A percentile compares a stretch with the other conserved stretches of the same genome.
Conservation (phyloP, 2,329 filamentous ascomycete genomes). For the Myriosclerotinia duriaeana region DNA sequence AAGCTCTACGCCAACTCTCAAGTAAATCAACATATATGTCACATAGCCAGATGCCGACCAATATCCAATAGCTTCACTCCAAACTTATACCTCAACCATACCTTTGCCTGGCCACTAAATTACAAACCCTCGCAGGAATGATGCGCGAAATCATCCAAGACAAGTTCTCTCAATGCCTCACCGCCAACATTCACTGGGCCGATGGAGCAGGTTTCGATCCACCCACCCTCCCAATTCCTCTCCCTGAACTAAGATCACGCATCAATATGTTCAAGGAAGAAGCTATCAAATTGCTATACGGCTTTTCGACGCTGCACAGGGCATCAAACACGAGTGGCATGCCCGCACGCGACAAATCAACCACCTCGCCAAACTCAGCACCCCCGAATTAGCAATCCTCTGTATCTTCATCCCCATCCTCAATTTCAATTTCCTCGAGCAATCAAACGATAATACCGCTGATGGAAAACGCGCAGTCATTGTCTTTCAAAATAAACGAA, state of each 20-base stretch:
- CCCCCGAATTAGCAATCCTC: conserved; percentile 7
- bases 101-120: conserved; percentile 6
- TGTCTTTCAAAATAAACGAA: conserved; percentile 16
- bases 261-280: conserved; percentile 9
- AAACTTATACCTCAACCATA: conserved; percentile 6
- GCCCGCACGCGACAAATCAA: conserved; percentile 2
- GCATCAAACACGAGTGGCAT: not conserved
- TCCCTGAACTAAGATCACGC: conserved; percentile 1
- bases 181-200: not conserved
- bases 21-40: too few relatives aligned
- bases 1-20: too few relatives aligned
- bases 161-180: conserved; percentile 9
- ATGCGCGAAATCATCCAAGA: conserved; percentile 10
- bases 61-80: too few relatives aligned
- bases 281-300: conserved; percentile 12
- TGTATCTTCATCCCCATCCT: conserved; percentile 13
- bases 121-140: not conserved
- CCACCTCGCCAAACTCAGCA: not conserved
- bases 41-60: too few relatives aligned
- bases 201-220: not conserved
- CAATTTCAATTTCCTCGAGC: conserved; percentile 4
- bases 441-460: not conserved
- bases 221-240: not conserved
- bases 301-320: conserved; percentile 5
- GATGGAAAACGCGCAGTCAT: not conserved